Evolutionary conservation across 345 rosid genomes (phyloP).

Genomic region (Eucalyptus lansdowneana): DNA sequence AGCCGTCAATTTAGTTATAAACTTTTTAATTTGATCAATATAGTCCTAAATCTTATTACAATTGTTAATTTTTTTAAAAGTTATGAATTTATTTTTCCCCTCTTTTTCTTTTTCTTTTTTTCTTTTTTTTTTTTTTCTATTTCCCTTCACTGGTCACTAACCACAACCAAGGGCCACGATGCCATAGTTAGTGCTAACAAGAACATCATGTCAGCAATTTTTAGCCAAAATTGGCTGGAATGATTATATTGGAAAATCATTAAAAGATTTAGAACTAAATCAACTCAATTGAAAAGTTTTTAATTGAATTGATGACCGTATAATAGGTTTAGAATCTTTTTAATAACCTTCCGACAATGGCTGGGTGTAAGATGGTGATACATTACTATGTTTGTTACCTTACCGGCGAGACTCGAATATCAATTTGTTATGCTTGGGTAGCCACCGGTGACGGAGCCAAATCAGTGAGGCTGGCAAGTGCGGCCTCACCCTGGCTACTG

Average conservation of each 20-base stretch:
- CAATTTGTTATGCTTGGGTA: not conserved
- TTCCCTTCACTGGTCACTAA: fast-evolving
- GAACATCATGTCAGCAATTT: fast-evolving
- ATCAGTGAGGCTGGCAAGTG: not conserved
- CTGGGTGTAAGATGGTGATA: not conserved
- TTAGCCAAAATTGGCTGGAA: not conserved
- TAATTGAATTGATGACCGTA: not conserved
- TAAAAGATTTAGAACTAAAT: not conserved
- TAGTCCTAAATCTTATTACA: not conserved
- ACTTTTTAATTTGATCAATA: not conserved
- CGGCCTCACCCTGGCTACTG: not conserved
- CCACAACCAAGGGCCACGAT: not conserved
- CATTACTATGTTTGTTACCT: not conserved
- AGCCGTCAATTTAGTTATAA: not conserved
- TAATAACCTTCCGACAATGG: not conserved
- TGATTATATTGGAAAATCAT: not conserved
- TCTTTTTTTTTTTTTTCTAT: not conserved
- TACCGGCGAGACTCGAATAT: not conserved
- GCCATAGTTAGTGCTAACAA: not conserved
- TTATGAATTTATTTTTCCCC: not conserved
- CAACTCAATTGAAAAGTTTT: not conserved
- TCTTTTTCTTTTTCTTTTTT: too few species aligned
- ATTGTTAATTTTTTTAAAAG: not conserved
- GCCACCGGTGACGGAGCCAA: not conserved
- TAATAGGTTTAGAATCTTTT: not conserved